A percentile compares a stretch with the other conserved stretches of the same genome.
Conservation (phyloP, 345 rosid species). For the Psidium guajava region DNA sequence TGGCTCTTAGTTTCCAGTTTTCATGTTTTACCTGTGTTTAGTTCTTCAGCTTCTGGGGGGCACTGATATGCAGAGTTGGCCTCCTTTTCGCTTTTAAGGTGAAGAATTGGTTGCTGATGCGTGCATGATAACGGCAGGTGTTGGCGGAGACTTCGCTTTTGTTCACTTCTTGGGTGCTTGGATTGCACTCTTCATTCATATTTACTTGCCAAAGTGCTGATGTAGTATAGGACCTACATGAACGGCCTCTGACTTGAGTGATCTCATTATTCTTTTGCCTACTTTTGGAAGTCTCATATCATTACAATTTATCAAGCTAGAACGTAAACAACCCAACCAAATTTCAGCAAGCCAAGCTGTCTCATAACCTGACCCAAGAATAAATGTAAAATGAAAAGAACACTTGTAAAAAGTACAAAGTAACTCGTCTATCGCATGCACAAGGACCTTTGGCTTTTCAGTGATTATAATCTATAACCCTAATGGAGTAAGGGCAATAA, state of each 20-base stretch:
- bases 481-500: too few species aligned
- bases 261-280: neutral
- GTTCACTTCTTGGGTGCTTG: too few species aligned
- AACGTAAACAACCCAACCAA: neutral
- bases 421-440: too few species aligned
- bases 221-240: neutral
- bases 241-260: neutral
- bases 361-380: too few species aligned
- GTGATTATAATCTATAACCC: too few species aligned
- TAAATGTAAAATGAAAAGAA: too few species aligned
- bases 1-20: neutral
- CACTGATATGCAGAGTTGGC: neutral
- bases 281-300: neutral
- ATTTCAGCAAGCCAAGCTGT: too few species aligned
- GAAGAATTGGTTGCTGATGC: neutral
- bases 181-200: too few species aligned
- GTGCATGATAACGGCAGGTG: neutral
- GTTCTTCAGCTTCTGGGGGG: neutral
- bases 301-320: neutral
- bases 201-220: too few species aligned
- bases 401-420: too few species aligned
- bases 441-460: too few species aligned
- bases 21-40: neutral
- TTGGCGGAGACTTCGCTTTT: neutral
- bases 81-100: neutral